Evolutionary conservation across 495 filamentous ascomycete genomes (phyloP), one percentile per base, ranked within the genome.

Genomic region (Margaritispora aquatica): DNA sequence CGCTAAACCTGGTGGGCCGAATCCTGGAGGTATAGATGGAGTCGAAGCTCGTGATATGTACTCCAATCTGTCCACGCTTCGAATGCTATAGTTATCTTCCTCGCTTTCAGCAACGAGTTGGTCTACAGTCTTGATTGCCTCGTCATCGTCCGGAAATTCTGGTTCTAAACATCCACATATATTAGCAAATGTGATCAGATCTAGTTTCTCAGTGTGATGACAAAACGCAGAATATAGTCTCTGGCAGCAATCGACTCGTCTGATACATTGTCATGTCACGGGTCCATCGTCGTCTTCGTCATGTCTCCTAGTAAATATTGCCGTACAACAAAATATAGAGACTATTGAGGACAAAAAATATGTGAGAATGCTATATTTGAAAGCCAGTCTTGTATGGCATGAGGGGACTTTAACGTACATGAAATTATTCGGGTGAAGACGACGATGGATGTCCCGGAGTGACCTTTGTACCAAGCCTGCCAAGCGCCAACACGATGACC

Each of bases 371-470:
- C 70, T 82, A 73, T 80, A 80, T 82, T 66, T 70, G 67, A 70
- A n/a, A n/a, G n/a, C 73, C 72, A 75, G 72, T 75, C 29, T 68
- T 68, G 50, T 65, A 62, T 48, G 64, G 58, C 59, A 55, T 57
- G 61, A 56, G 60, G 68, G 65, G 59, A 62, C 41, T 62, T 81
- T 90, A 90, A 90, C 87, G 84, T 92, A 92, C 88, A 92, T 86
- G 77, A 81, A 73, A 73, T 54, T 23, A 75, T 77, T 76, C 80
- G 77, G 77, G 80, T 74, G 76, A 84, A 81, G 81, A 82, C 81
- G 82, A 83, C 80, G 82, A 83, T 80, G 79, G 79, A 79, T 75
- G 77, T 77, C 75, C 78, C 77, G 77, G 75, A 70, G 75, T 76
- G 41, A 63, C 54, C 51, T 47, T 22, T 70, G 56, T 72, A 65